Conservation (phyloP, 2,329 filamentous ascomycete genomes). For the Pseudogymnoascus sp. region DNA sequence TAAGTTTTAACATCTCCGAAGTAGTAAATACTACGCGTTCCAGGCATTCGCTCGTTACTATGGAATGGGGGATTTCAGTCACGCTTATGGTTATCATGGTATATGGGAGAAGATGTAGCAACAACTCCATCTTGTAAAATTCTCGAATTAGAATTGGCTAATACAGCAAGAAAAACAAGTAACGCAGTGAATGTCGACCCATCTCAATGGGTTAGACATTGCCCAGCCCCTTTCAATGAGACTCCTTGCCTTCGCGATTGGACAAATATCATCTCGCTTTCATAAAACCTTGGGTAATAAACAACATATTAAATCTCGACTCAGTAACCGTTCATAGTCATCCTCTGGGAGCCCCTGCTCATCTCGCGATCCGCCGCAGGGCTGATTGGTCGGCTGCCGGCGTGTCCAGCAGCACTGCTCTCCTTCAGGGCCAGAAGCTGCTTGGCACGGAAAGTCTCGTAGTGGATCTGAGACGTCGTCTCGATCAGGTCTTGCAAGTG, state of each 20-base stretch:
- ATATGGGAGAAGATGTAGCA: neutral
- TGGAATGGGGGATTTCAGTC: neutral
- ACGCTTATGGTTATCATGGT: neutral
- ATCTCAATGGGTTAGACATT: conserved; percentile 21
- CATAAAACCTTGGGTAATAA: conserved; percentile 19
- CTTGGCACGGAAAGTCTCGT: conserved; percentile 99
- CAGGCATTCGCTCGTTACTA: too few relatives aligned
- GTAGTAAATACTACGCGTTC: neutral
- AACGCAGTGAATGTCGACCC: conserved; percentile 25
- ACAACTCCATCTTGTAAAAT: conserved; percentile 7
- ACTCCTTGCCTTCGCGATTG: conserved; percentile 26
- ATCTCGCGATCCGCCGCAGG: conserved; percentile 90
- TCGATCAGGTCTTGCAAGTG: conserved; percentile 98
- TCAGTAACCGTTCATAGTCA: conserved; percentile 99
- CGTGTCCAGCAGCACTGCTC: conserved; percentile 71
- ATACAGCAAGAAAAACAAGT: conserved; percentile 30
- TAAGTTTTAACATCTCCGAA: neutral
- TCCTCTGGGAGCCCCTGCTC: conserved; percentile 92
- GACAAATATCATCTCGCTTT: conserved; percentile 24
- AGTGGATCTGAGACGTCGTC: conserved; percentile 99
- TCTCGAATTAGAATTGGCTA: conserved; percentile 26
- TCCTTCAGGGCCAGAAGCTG: conserved; percentile 97
- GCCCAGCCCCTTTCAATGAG: conserved; percentile 25
- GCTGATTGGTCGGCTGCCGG: conserved; percentile 85
- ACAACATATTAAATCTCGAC: conserved; percentile 10